These are phyloP conservation scores for Phytophthora europaea DNA, from an alignment of 352 stramenopile species.

Conservation along the genomic window DNA sequence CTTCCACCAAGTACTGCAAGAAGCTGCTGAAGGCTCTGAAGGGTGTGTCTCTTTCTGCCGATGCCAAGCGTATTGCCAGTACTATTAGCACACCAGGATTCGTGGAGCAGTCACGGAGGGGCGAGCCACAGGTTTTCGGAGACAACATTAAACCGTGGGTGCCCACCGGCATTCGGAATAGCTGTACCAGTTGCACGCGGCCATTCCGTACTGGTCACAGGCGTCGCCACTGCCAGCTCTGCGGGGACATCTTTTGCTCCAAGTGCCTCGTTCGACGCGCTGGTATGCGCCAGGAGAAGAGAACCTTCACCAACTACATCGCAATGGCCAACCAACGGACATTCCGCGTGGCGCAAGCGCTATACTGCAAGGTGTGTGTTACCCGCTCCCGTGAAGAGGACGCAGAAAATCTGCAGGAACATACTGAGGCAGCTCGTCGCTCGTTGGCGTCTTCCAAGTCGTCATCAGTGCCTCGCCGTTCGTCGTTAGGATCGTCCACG, in stretches of 20 bases:
- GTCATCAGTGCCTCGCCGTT: slow-evolving; percentile 22
- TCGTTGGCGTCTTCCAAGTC: slow-evolving; percentile 34
- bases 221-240: slow-evolving; percentile 79
- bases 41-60: slow-evolving; percentile 56
- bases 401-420: slow-evolving; percentile 24
- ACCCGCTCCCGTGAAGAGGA: slow-evolving; percentile 58
- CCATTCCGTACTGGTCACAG: slow-evolving; percentile 64
- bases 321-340: slow-evolving; percentile 44
- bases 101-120: slow-evolving; percentile 42
- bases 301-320: slow-evolving; percentile 16
- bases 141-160: slow-evolving; percentile 68
- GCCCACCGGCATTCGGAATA: slow-evolving; percentile 46
- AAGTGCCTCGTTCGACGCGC: slow-evolving; percentile 76
- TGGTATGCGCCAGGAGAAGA: slow-evolving; percentile 42
- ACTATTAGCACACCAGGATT: slow-evolving; percentile 49
- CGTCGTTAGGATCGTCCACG: slow-evolving; percentile 35
- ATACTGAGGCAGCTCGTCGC: slow-evolving; percentile 16
- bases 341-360: slow-evolving; percentile 64
- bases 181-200: slow-evolving; percentile 70
- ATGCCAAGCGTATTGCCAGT: slow-evolving; percentile 70
- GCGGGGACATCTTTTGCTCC: slow-evolving; percentile 77
- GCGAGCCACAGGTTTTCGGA: slow-evolving; percentile 37
- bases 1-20: slow-evolving; percentile 57
- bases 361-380: slow-evolving; percentile 71
- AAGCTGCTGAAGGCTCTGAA: slow-evolving; percentile 63